Percentiles rank a stretch among this genome's conserved stretches.
Conservation (phyloP, 208 protist genomes). For the Leishmania tropica region DNA sequence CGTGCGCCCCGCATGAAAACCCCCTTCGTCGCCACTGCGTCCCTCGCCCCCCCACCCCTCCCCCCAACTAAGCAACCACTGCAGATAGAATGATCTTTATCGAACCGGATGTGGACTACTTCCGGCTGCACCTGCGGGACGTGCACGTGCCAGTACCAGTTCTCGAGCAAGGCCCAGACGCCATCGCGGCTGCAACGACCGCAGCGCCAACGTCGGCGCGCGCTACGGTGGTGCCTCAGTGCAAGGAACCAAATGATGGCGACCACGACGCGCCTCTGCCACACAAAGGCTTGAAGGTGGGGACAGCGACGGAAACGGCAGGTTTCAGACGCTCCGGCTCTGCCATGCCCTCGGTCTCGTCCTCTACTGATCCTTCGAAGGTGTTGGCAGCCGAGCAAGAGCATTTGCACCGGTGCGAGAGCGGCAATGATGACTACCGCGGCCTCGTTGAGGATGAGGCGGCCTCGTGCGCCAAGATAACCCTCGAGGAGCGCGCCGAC, state of each 20-base stretch:
- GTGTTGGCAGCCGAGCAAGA: neutral
- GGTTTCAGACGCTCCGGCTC: neutral
- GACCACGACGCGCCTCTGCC: neutral
- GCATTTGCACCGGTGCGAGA: neutral
- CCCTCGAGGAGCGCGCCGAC: conserved; percentile 50
- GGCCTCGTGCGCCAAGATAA: conserved; percentile 22
- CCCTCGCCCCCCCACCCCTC: too few relatives aligned
- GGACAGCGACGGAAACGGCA: neutral
- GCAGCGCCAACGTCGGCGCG: neutral
- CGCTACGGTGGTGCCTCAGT: neutral
- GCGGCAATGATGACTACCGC: neutral
- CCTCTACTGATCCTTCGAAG: neutral
- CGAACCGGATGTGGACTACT: conserved; percentile 73
- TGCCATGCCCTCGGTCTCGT: neutral
- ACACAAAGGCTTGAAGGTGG: neutral
- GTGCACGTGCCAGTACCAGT: conserved; percentile 45
- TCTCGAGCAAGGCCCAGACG: conserved; percentile 21
- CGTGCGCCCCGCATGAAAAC: neutral
- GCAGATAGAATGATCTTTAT: conserved; percentile 52
- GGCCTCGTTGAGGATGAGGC: neutral
- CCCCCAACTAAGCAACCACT: neutral
- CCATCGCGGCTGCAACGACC: conserved; percentile 3
- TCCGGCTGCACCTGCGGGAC: conserved; percentile 52
- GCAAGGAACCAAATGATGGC: neutral
- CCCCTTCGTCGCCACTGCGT: too few relatives aligned